phyloP scores from a whole-genome alignment of 306 rosid genomes.

The Dalbergia cochinchinensis region DNA sequence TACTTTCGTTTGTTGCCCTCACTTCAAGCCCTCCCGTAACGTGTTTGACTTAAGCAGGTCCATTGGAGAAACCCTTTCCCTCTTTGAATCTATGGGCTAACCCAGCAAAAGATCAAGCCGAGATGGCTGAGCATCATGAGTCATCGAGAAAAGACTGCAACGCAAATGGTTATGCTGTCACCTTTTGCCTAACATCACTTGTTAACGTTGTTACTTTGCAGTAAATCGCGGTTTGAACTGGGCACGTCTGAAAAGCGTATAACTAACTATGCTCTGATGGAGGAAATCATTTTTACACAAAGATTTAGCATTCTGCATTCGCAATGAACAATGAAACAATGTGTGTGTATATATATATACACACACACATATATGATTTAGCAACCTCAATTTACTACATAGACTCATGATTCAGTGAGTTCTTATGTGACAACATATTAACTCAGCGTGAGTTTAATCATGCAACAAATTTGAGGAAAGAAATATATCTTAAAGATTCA shows the following conservation, averaged over 20 bases:
- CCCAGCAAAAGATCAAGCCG: too few species aligned
- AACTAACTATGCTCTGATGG: neutral
- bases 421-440: neutral
- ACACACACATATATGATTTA: too few species aligned
- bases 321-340: too few species aligned
- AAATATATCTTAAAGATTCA: slow-evolving; percentile 24
- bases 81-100: too few species aligned
- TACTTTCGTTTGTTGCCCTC: too few species aligned
- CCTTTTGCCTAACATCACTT: neutral
- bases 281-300: too few species aligned
- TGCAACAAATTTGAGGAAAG: slow-evolving; percentile 2
- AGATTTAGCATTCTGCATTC: too few species aligned
- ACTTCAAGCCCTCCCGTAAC: too few species aligned
- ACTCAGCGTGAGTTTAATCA: neutral
- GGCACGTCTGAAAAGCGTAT: neutral
- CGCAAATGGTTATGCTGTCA: neutral
- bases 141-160: neutral
- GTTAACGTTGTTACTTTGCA: neutral
- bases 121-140: too few species aligned
- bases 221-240: neutral
- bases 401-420: neutral
- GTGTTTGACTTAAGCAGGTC: too few species aligned
- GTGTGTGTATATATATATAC: too few species aligned
- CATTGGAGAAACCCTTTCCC: too few species aligned
- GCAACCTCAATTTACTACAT: neutral